Base-by-base conservation (phyloP, 2,329 filamentous ascomycete genomes). In the Phialophora verrucosa region DNA sequence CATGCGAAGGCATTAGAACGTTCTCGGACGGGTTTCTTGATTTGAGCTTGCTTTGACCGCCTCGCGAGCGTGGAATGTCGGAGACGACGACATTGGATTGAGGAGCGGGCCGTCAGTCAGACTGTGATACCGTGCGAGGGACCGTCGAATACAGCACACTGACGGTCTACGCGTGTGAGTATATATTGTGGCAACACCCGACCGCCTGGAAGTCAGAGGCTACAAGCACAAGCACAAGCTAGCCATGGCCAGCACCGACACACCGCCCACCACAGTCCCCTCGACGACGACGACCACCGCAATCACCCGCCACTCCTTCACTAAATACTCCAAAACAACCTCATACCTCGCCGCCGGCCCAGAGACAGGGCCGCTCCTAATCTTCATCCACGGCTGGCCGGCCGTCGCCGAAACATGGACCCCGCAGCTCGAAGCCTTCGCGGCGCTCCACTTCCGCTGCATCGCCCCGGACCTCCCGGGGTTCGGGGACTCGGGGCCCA, bases 301-400 rank as follows among this genome's bases (percentile, higher is more conserved):
- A 11, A 66, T 66, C 42, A 57, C 62, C 14, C 54, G 63, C 23
- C 51, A 51, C 57, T 55, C 60, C 6, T 63, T 47, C 31, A 58
- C 50, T 6, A 57, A 31, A 35, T 17, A 54, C 56, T 42, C 27
- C 35, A 66, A 64, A 31, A 65, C 66, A 11, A n/a, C 59, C 32
- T 69, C 67, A 2, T 70, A 70, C 59, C 58, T 70, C 20, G 62
- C 54, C 25, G 58, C 61, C 31, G 66, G 66, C 3, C 69, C 66
- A 11, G 2, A 54, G n/a, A 51, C 62, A 31, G 64, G 64, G 1
- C 57, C 66, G 4, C 59, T 70, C 2, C 7, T 70, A 7, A 63
- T 83, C 8, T 75, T 83, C 23, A 73, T 81, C 17, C 84, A 85
- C 73, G 83, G 84, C 65, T 85, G 80, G 72, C 83, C 84, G 3